Conservation (phyloP, 352 stramenopile genomes). For the Phytophthora tubulina region DNA sequence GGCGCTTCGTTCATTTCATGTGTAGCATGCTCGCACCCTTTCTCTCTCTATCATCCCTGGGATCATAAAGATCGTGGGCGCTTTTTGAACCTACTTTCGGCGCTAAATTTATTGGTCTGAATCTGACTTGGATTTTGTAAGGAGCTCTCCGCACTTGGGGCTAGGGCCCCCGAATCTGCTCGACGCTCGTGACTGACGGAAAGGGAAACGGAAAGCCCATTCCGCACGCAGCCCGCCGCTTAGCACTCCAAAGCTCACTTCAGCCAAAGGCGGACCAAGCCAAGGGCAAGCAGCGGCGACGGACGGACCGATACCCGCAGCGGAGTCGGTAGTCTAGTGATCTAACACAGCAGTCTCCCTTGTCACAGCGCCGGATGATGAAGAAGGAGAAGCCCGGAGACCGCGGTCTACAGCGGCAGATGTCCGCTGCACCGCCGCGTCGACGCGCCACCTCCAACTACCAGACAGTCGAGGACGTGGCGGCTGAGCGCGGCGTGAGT, state of each 20-base stretch:
- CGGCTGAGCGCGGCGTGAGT: slow-evolving; percentile 51
- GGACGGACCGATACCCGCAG: slow-evolving; percentile 8
- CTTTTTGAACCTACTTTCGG: slow-evolving; percentile 8
- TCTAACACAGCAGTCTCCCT: neutral
- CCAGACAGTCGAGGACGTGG: slow-evolving; percentile 78
- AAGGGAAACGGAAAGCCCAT: slow-evolving; percentile 47
- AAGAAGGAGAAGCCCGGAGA: slow-evolving; percentile 39
- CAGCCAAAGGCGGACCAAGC: slow-evolving; percentile 25
- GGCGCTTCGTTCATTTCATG: too few relatives aligned
- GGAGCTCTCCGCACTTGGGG: too few relatives aligned
- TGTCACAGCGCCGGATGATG: slow-evolving; percentile 12
- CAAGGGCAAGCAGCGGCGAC: neutral
- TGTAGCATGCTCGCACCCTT: neutral
- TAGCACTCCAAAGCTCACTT: slow-evolving; percentile 2
- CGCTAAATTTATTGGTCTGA: slow-evolving; percentile 10
- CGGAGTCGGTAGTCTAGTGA: neutral
- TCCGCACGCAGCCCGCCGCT: slow-evolving; percentile 22
- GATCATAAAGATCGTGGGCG: neutral
- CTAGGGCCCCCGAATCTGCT: slow-evolving; percentile 27
- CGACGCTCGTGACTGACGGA: slow-evolving; percentile 41
- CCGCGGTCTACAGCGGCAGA: slow-evolving; percentile 34
- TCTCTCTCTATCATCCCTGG: neutral
- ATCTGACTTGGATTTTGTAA: neutral
- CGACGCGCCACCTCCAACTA: slow-evolving; percentile 82
- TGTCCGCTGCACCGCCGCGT: slow-evolving; percentile 31